Conservation (phyloP, 2,329 filamentous ascomycete species). For the Pyrenochaeta sp. region DNA sequence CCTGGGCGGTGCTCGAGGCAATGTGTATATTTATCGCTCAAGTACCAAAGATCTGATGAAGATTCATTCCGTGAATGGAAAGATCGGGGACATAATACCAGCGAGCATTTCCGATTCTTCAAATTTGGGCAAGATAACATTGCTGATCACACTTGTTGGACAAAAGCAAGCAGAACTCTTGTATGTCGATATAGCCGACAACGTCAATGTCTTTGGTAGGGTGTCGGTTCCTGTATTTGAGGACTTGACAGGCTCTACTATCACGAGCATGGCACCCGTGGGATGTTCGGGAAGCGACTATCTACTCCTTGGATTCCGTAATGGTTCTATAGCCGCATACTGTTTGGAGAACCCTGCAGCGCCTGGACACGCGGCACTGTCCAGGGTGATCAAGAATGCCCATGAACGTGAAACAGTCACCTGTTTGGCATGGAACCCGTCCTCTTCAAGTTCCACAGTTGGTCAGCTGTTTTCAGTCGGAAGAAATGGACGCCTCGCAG, state of each 20-base stretch:
- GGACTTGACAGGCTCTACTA: conserved; percentile 55
- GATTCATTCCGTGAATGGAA: conserved; percentile 42
- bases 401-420: conserved; percentile 73
- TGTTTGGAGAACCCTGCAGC: conserved; percentile 11
- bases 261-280: conserved; percentile 59
- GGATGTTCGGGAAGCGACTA: conserved; percentile 22
- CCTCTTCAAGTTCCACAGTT: conserved; percentile 44
- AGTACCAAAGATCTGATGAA: conserved; percentile 18
- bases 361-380: conserved; percentile 10
- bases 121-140: conserved; percentile 24
- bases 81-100: conserved; percentile 51
- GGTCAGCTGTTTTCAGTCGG: conserved; percentile 73
- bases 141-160: conserved; percentile 51
- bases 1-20: conserved; percentile 56
- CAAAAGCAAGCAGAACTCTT: conserved; percentile 43
- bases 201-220: conserved; percentile 5
- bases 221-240: conserved; percentile 23
- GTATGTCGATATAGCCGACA: conserved; percentile 13
- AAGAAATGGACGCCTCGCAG: conserved; percentile 77
- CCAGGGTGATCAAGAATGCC: conserved; percentile 28
- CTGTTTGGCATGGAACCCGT: conserved; percentile 57
- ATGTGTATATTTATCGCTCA: conserved; percentile 49
- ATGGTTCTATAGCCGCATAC: conserved; percentile 62
- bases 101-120: background rate
- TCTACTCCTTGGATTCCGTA: conserved; percentile 64